A percentile compares a stretch with the other conserved stretches of the same genome.
These are phyloP conservation scores for Smithsoniella earleae DNA, from an alignment of 163 green algal species.

Conservation along the genomic window DNA sequence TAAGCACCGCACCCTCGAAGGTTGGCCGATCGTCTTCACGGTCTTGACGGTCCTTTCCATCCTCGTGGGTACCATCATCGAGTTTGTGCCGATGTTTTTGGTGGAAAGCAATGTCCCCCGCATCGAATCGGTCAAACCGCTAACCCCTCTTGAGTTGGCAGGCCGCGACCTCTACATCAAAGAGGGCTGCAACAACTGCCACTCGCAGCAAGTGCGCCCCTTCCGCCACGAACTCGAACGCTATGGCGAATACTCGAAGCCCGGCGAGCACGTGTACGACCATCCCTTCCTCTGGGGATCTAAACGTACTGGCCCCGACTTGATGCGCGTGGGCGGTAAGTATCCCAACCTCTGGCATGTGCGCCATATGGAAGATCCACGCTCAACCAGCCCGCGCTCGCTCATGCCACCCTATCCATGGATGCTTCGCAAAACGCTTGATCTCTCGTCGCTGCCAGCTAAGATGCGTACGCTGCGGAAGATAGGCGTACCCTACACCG, in stretches of 20 bases:
- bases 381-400: neutral
- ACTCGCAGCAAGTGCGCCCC: constrained; percentile 11
- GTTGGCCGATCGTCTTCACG: neutral
- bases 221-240: neutral
- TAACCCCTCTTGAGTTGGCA: constrained; percentile 6
- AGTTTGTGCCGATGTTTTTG: neutral
- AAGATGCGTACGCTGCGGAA: neutral
- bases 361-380: neutral
- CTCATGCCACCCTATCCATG: constrained; percentile 3
- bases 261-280: constrained; percentile 28
- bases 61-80: neutral
- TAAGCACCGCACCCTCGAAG: neutral
- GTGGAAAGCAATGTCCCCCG: neutral
- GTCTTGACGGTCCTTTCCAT: neutral
- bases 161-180: constrained; percentile 21
- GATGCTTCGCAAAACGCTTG: neutral
- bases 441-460: neutral
- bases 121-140: neutral
- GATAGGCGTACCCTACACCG: neutral
- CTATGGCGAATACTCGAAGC: neutral
- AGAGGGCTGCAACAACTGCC: constrained; percentile 13
- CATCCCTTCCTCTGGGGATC: constrained; percentile 32
- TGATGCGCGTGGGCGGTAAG: constrained; percentile 23
- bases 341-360: constrained; percentile 10
- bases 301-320: constrained; percentile 27